Conservation (phyloP, 192 early-diverging fungal species). For the Backusella psychrophila region DNA sequence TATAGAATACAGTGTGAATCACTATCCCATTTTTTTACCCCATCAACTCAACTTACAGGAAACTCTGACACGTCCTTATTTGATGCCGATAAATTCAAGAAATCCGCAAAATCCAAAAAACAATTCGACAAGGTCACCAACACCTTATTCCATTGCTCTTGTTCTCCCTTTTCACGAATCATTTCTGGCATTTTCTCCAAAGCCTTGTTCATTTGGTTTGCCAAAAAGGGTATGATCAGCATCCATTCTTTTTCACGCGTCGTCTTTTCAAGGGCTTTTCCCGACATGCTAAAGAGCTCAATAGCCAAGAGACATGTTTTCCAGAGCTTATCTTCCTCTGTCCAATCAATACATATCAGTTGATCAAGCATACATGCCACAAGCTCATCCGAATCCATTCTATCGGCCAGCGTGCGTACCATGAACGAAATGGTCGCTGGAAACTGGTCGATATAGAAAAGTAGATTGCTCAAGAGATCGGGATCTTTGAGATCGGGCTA, state of each 20-base stretch:
- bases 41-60: neutral
- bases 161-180: neutral
- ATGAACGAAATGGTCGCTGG: neutral
- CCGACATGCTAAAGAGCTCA: neutral
- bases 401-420: neutral
- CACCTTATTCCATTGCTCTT: neutral
- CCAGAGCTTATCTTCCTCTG: neutral
- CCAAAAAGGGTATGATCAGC: neutral
- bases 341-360: constrained; percentile 1
- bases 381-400: neutral
- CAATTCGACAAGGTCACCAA: neutral
- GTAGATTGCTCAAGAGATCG: neutral
- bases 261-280: neutral
- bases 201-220: neutral
- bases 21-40: no score
- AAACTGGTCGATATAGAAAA: neutral
- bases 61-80: neutral
- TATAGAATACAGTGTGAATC: neutral
- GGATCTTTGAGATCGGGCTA: neutral
- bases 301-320: neutral
- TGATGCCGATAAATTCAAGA: neutral
- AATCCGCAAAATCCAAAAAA: constrained; percentile 14
- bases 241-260: constrained; percentile 5
- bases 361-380: neutral
- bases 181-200: neutral